These are phyloP conservation scores for Aspergillus fijiensis DNA, from an alignment of 2,329 filamentous ascomycete species.

Conservation along the genomic window DNA sequence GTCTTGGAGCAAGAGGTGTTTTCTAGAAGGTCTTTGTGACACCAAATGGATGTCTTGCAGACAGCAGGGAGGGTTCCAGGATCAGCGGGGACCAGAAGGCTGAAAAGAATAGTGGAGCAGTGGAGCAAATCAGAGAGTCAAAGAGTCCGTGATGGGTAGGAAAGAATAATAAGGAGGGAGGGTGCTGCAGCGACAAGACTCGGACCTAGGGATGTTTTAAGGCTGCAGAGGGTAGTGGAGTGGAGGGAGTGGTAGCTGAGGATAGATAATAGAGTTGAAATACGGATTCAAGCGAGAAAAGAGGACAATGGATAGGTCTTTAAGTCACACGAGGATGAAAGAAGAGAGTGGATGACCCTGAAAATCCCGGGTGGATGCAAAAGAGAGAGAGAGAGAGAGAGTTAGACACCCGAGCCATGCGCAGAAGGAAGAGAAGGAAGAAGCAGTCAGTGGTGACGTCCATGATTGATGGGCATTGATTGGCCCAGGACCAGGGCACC, in stretches of 20 bases:
- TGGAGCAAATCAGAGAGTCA: not conserved
- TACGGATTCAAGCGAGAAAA: slow-evolving; percentile 6
- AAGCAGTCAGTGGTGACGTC: slow-evolving; percentile 11
- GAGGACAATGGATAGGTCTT: slow-evolving; percentile 7
- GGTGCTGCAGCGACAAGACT: not conserved
- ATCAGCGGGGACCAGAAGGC: not conserved
- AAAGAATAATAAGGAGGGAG: not conserved
- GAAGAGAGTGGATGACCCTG: slow-evolving; percentile 12
- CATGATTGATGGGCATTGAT: slow-evolving; percentile 23
- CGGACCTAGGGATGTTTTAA: slow-evolving; percentile 12
- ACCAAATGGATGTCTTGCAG: not conserved
- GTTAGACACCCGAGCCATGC: slow-evolving; percentile 16
- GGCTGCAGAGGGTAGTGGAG: too few relatives aligned
- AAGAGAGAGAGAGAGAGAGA: not conserved
- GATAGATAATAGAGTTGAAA: not conserved
- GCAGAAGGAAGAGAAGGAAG: slow-evolving; percentile 13
- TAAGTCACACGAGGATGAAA: slow-evolving; percentile 12
- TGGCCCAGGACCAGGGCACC: slow-evolving; percentile 17
- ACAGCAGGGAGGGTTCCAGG: not conserved
- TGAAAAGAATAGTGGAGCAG: not conserved
- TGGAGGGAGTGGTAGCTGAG: not conserved
- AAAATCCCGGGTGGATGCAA: slow-evolving; percentile 7
- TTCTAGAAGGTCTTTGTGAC: not conserved
- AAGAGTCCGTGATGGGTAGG: not conserved
- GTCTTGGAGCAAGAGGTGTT: not conserved